Conservation (phyloP, 2,329 filamentous ascomycete genomes). For the Diaporthe destruens region DNA sequence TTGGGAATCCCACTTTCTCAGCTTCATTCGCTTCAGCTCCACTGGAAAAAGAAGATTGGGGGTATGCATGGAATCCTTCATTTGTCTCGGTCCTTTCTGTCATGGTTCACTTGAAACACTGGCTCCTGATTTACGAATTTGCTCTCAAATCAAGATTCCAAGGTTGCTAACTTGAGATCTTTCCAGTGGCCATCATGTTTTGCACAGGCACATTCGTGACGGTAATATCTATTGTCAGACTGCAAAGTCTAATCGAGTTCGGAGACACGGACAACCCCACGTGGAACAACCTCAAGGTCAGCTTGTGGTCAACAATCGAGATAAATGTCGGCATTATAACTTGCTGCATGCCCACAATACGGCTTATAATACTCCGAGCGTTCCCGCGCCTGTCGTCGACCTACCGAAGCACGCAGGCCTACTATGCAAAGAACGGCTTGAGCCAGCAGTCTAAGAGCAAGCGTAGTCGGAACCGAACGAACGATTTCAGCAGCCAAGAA, state of each 20-base stretch:
- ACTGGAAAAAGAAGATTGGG: slow-evolving; percentile 62
- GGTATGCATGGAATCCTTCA: not conserved
- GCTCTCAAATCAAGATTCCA: not conserved
- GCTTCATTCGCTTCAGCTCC: slow-evolving; percentile 55
- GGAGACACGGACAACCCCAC: slow-evolving; percentile 50
- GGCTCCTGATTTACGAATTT: too few species aligned
- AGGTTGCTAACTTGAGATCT: not conserved
- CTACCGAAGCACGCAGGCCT: slow-evolving; percentile 29
- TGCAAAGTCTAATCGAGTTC: slow-evolving; percentile 49
- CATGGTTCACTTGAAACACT: not conserved
- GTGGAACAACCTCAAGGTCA: slow-evolving; percentile 49
- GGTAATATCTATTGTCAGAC: slow-evolving; percentile 50
- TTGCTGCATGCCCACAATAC: slow-evolving; percentile 50
- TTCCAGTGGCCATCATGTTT: slow-evolving; percentile 56
- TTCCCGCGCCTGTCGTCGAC: slow-evolving; percentile 45
- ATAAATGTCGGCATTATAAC: slow-evolving; percentile 52
- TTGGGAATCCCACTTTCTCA: slow-evolving; percentile 59
- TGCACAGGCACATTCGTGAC: slow-evolving; percentile 58
- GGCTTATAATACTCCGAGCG: slow-evolving; percentile 48
- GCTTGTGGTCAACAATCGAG: slow-evolving; percentile 52
- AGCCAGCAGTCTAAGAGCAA: slow-evolving; percentile 16
- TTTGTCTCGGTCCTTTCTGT: not conserved
- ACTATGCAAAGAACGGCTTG: slow-evolving; percentile 23
- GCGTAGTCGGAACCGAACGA: slow-evolving; percentile 17
- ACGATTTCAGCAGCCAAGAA: slow-evolving; percentile 17